Evolutionary conservation across 192 early-diverging fungal species (phyloP).

Genomic region (Podila minutissima): DNA sequence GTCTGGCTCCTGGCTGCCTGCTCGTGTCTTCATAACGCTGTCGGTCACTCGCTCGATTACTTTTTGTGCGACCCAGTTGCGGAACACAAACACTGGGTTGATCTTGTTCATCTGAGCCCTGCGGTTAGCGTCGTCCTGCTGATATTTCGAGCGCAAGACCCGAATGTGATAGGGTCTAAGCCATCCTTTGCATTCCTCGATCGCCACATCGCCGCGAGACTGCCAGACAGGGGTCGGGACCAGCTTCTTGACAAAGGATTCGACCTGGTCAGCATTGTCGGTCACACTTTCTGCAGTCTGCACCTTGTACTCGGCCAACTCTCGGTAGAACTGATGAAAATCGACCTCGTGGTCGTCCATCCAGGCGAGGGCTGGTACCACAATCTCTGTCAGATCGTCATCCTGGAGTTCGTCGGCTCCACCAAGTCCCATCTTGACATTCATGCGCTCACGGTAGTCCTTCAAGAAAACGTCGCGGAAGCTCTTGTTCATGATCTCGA

Average conservation of each 20-base stretch:
- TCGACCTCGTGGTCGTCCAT: slow-evolving; percentile 72
- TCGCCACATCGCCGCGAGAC: slow-evolving; percentile 25
- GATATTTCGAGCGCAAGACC: slow-evolving; percentile 50
- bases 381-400: slow-evolving; percentile 61
- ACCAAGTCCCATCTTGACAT: slow-evolving; percentile 64
- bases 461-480: slow-evolving; percentile 62
- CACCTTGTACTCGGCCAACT: slow-evolving; percentile 64
- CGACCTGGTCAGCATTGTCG: slow-evolving; percentile 21
- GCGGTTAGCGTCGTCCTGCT: slow-evolving; percentile 37
- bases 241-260: slow-evolving; percentile 37
- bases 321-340: slow-evolving; percentile 80
- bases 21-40: slow-evolving; percentile 52
- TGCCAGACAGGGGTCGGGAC: slow-evolving; percentile 30
- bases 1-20: slow-evolving; percentile 30
- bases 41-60: slow-evolving; percentile 63
- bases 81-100: slow-evolving; percentile 83
- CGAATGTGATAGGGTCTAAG: slow-evolving; percentile 67
- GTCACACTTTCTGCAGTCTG: slow-evolving; percentile 20
- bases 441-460: slow-evolving; percentile 68
- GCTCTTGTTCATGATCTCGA: slow-evolving; percentile 59
- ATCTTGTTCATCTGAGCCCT: slow-evolving; percentile 65
- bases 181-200: slow-evolving; percentile 60
- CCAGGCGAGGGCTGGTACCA: slow-evolving; percentile 77
- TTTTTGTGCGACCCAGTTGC: slow-evolving; percentile 83
- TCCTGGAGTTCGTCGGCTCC: slow-evolving; percentile 1